Conservation (phyloP, 805 yeast genomes). For the Schwanniomyces yamadae region DNA sequence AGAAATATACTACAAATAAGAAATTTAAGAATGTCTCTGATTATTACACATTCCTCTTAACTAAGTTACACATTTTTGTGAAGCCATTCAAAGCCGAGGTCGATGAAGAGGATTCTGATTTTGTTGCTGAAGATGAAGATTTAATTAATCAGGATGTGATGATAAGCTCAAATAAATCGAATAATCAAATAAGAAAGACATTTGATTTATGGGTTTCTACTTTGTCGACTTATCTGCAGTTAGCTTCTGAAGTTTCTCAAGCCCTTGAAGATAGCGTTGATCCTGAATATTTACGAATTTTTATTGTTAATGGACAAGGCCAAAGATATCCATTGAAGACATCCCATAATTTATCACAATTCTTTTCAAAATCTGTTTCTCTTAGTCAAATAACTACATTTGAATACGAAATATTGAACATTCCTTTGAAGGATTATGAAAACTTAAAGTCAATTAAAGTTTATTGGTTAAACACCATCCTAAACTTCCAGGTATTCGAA, state of each 20-base stretch:
- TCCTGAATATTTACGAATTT: constrained; percentile 63
- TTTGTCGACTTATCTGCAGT: constrained; percentile 52
- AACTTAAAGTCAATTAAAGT: constrained; percentile 64
- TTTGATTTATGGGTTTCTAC: constrained; percentile 72
- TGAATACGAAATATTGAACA: constrained; percentile 74
- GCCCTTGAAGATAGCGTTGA: constrained; percentile 46
- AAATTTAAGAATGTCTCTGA: constrained; percentile 34
- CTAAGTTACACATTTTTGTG: constrained; percentile 60
- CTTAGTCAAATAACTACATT: constrained; percentile 47
- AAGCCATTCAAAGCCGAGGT: constrained; percentile 45
- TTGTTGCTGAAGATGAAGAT: constrained; percentile 29
- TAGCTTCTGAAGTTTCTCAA: constrained; percentile 62
- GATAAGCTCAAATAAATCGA: constrained; percentile 12
- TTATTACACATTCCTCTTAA: constrained; percentile 53
- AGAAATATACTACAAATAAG: constrained; percentile 13
- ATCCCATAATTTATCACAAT: constrained; percentile 34
- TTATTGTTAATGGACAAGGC: constrained; percentile 58
- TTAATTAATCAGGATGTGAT: constrained; percentile 8
- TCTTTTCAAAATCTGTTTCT: constrained; percentile 43
- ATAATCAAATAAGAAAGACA: constrained; percentile 18
- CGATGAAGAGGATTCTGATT: constrained; percentile 50
- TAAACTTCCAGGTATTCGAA: constrained; percentile 67
- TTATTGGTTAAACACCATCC: constrained; percentile 68
- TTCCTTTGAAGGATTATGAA: constrained; percentile 76
- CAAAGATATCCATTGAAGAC: constrained; percentile 49